phyloP scores from a whole-genome alignment of 2,329 filamentous ascomycete genomes.

The Aspergillus fumigatus region DNA sequence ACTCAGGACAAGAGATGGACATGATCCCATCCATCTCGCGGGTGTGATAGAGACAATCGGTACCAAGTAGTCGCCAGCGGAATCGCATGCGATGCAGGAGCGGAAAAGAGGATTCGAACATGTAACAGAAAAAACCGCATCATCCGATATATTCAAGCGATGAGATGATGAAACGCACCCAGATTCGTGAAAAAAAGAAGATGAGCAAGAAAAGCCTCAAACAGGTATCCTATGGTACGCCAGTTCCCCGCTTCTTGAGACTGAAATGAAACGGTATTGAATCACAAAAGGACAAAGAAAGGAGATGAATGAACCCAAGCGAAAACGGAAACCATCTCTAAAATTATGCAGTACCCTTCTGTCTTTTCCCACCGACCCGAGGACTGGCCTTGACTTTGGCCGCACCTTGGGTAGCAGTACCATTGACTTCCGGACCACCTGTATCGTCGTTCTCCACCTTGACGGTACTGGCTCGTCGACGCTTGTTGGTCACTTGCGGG shows the following conservation, averaged over 20 bases:
- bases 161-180: constrained; percentile 9
- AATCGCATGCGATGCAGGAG: not conserved
- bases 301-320: constrained; percentile 2
- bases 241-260: constrained; percentile 23
- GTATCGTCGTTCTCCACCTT: constrained; percentile 56
- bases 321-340: constrained; percentile 11
- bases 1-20: not conserved
- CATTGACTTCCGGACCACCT: constrained; percentile 46
- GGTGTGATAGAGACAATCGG: not conserved
- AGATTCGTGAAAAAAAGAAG: constrained; percentile 4
- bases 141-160: constrained; percentile 22
- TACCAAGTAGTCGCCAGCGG: constrained; percentile 6
- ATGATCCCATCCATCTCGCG: not conserved
- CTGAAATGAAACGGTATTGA: not conserved
- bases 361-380: constrained; percentile 43
- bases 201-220: constrained; percentile 14
- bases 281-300: constrained; percentile 11
- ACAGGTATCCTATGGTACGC: constrained; percentile 29
- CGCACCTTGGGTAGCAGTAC: constrained; percentile 29
- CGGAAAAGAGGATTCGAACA: not conserved
- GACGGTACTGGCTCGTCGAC: constrained; percentile 55
- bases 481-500: constrained; percentile 57
- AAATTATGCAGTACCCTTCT: constrained; percentile 39
- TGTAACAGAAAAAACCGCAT: constrained; percentile 12
- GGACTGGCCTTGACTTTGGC: constrained; percentile 46